A percentile compares a stretch with the other conserved stretches of the same genome.
These are phyloP conservation scores for Gonium pectorale DNA, from an alignment of 139 green algal species.

Conservation along the genomic window DNA sequence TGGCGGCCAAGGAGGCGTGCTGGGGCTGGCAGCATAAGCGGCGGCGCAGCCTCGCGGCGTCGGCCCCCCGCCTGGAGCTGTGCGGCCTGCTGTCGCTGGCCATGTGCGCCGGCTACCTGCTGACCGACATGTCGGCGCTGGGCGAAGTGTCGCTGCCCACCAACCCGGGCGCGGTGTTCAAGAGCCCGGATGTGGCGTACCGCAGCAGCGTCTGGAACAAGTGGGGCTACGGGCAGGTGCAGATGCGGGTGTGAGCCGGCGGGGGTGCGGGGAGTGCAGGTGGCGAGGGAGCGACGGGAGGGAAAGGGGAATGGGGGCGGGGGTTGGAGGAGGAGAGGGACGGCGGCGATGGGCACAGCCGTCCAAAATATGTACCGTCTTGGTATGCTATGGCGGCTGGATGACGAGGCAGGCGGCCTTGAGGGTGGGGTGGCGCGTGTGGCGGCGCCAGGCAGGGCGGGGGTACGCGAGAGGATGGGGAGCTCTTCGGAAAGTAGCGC, in stretches of 20 bases:
- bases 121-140: constrained; percentile 58
- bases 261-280: too few species aligned
- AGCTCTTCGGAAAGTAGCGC: too few species aligned
- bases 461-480: too few species aligned
- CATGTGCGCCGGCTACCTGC: constrained; percentile 56
- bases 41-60: not conserved
- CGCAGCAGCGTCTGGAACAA: constrained; percentile 55
- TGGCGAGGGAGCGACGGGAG: too few species aligned
- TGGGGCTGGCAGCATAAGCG: constrained; percentile 33
- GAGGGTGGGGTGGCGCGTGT: too few species aligned
- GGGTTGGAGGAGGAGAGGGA: too few species aligned
- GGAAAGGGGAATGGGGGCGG: too few species aligned
- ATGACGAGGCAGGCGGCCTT: too few species aligned
- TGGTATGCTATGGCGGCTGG: too few species aligned
- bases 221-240: constrained; percentile 60
- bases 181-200: constrained; percentile 51
- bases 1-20: constrained; percentile 31
- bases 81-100: constrained; percentile 15
- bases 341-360: too few species aligned
- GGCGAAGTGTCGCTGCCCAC: constrained; percentile 44
- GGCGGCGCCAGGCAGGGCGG: too few species aligned
- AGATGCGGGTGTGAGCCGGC: constrained; percentile 53
- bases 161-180: constrained; percentile 64
- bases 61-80: constrained; percentile 20
- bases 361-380: too few species aligned